phyloP scores from a whole-genome alignment of 345 rosid species.

The Pugionium cornutum region DNA sequence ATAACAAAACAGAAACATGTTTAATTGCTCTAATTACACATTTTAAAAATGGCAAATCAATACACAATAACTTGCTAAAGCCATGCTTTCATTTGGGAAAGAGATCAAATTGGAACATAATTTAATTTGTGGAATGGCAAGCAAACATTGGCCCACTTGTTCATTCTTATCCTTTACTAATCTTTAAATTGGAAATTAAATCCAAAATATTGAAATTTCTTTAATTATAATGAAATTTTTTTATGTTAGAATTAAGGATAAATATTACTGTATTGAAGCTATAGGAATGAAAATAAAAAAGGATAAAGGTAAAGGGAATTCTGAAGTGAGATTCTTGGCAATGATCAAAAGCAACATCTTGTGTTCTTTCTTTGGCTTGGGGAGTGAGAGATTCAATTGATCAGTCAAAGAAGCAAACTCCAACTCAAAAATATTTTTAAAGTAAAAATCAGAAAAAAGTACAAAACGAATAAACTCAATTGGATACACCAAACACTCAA shows the following conservation, averaged over 20 bases:
- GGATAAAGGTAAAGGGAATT: slow-evolving; percentile 39
- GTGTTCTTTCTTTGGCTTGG: slow-evolving; percentile 42
- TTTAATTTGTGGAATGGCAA: too few relatives aligned
- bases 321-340: slow-evolving; percentile 43
- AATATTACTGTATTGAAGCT: slow-evolving; percentile 25
- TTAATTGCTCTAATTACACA: slow-evolving; percentile 7
- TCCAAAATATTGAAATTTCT: slow-evolving; percentile 13
- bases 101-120: too few relatives aligned
- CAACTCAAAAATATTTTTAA: slow-evolving; percentile 29
- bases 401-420: slow-evolving; percentile 50
- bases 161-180: neutral
- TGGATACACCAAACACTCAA: slow-evolving; percentile 39
- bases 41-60: neutral
- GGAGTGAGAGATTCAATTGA: slow-evolving; percentile 39
- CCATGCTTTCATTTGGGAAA: too few relatives aligned
- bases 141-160: too few relatives aligned
- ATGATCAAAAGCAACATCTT: slow-evolving; percentile 46
- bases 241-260: too few relatives aligned
- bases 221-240: neutral
- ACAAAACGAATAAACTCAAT: slow-evolving; percentile 38
- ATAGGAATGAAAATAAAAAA: slow-evolving; percentile 9
- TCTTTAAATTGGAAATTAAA: neutral
- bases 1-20: neutral
- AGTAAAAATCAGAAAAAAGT: slow-evolving; percentile 33
- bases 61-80: too few relatives aligned